Percentiles rank a stretch among this genome's conserved stretches.
These are phyloP conservation scores for Diaporthe caulivora DNA, from an alignment of 2,329 filamentous ascomycete species.

Conservation along the genomic window DNA sequence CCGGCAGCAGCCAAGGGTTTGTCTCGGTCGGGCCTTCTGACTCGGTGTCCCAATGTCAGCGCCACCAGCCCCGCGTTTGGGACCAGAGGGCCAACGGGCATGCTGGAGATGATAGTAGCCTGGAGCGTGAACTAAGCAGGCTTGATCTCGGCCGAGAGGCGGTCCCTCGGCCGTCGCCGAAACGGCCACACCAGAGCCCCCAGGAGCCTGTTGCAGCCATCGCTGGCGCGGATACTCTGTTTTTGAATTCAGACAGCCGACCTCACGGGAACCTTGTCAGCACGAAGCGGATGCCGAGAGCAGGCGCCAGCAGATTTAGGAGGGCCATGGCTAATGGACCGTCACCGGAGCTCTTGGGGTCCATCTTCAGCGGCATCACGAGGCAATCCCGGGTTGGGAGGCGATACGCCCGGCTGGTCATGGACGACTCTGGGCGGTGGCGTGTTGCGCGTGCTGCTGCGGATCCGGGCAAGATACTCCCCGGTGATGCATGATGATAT, in stretches of 20 bases:
- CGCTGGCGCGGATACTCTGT: neutral
- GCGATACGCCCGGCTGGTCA: conserved; percentile 20
- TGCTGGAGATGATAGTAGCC: neutral
- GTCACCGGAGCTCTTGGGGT: conserved; percentile 22
- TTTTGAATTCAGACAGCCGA: neutral
- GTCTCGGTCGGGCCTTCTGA: conserved; percentile 35
- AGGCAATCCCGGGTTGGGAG: neutral
- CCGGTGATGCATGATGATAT: conserved; percentile 10
- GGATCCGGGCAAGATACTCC: neutral
- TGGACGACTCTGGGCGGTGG: conserved; percentile 36
- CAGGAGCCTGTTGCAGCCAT: neutral
- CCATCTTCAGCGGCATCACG: conserved; percentile 23
- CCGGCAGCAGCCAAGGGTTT: conserved; percentile 20
- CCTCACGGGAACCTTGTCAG: neutral
- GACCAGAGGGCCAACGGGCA: neutral
- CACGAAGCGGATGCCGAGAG: neutral
- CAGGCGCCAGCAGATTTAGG: neutral
- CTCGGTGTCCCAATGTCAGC: conserved; percentile 27
- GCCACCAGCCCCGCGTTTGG: neutral
- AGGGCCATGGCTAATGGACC: neutral
- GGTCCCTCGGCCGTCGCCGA: neutral
- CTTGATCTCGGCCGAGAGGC: conserved; percentile 25
- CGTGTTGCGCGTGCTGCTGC: conserved; percentile 10
- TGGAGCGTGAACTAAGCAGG: conserved; percentile 30
- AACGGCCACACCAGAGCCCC: neutral